These are phyloP conservation scores for Heritiera fomes DNA, from an alignment of 345 rosid species.

Conservation along the genomic window DNA sequence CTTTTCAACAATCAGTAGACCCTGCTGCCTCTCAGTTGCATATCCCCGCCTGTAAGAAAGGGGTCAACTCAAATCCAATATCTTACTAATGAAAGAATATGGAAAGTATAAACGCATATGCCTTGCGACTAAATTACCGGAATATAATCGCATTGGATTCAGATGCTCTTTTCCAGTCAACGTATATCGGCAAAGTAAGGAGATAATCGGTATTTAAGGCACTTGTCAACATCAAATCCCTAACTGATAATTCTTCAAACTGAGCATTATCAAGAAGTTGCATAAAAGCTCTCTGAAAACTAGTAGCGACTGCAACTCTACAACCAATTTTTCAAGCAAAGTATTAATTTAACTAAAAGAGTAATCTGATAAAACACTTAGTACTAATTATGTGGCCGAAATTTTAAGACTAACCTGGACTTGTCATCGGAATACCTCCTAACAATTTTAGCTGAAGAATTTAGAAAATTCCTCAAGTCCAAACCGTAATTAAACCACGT, in stretches of 20 bases:
- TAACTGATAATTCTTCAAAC: slow-evolving; percentile 86
- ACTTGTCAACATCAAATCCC: slow-evolving; percentile 82
- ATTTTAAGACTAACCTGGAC: slow-evolving; percentile 36
- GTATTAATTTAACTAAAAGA: slow-evolving; percentile 7
- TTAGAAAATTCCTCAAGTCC: slow-evolving; percentile 53
- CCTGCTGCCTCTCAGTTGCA: slow-evolving; percentile 90
- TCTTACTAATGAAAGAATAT: slow-evolving; percentile 2
- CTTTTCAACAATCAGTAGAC: slow-evolving; percentile 80
- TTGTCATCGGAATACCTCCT: slow-evolving; percentile 38
- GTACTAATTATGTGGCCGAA: neutral
- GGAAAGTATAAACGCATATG: neutral
- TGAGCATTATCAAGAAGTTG: slow-evolving; percentile 80
- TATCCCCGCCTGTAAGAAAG: slow-evolving; percentile 78
- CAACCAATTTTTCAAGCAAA: slow-evolving; percentile 13
- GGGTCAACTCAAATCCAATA: slow-evolving; percentile 7
- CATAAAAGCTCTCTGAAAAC: slow-evolving; percentile 92
- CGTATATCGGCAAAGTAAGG: slow-evolving; percentile 83
- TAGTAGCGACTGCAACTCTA: slow-evolving; percentile 76
- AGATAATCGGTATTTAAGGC: slow-evolving; percentile 92
- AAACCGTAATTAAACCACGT: slow-evolving; percentile 43
- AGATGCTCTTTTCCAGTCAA: slow-evolving; percentile 89
- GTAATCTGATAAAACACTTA: neutral
- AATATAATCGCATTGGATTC: slow-evolving; percentile 88
- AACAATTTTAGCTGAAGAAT: slow-evolving; percentile 40
- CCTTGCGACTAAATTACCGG: slow-evolving; percentile 45